Conservation (phyloP, 2,329 filamentous ascomycete genomes). For the Berkeleyomyces basicola region DNA sequence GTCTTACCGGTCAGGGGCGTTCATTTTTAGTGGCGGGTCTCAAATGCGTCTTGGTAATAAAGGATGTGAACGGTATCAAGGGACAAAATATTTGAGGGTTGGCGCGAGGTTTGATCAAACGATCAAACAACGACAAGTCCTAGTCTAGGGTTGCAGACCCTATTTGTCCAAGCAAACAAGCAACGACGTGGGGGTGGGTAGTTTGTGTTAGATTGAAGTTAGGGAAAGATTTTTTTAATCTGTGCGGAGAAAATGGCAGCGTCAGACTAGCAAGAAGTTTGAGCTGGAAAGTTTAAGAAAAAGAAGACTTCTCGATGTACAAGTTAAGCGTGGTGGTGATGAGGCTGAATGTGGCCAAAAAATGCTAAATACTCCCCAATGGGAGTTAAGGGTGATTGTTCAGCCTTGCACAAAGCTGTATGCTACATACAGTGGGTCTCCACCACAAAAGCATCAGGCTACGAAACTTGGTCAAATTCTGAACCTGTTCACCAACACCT, state of each 20-base stretch:
- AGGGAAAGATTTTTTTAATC: background rate
- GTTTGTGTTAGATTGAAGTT: background rate
- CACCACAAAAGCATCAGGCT: no score
- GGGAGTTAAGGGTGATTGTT: no score
- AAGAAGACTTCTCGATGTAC: background rate
- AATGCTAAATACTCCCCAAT: no score
- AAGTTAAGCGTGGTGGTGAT: no score
- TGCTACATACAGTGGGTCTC: no score
- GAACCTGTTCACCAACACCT: no score
- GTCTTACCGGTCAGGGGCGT: conserved; percentile 39
- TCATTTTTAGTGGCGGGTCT: conserved; percentile 25
- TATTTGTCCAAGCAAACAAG: background rate
- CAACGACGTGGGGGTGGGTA: background rate
- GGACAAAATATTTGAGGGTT: background rate
- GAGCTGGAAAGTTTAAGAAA: background rate
- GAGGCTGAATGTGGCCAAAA: no score
- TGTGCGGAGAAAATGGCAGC: background rate
- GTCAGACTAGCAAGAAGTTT: background rate
- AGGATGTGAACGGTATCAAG: background rate
- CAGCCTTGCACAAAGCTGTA: no score
- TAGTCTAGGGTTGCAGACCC: background rate
- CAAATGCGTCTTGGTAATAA: background rate
- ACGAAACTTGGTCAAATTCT: no score
- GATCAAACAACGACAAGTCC: no score
- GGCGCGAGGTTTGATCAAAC: background rate